phyloP scores from a whole-genome alignment of 352 stramenopile species.

The Ophiocytium majus region DNA sequence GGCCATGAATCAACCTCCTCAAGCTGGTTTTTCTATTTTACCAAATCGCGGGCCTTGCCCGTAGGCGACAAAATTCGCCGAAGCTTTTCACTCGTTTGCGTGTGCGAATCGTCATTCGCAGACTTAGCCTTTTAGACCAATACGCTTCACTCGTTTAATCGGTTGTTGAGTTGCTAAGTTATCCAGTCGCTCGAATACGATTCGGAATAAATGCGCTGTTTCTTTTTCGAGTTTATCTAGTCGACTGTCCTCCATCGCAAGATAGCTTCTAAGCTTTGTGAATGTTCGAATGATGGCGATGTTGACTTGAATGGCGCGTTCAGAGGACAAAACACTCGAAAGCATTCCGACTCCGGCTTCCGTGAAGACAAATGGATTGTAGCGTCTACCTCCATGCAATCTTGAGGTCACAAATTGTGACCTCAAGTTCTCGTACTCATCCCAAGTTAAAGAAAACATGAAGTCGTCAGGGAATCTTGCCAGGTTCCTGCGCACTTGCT shows the following conservation, averaged over 20 bases:
- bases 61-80: too few species aligned
- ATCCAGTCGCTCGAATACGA: too few species aligned
- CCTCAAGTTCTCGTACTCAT: neutral
- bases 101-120: too few species aligned
- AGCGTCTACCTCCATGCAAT: neutral
- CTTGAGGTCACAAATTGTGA: slow-evolving; percentile 17
- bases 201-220: neutral
- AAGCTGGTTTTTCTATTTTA: too few species aligned
- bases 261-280: neutral
- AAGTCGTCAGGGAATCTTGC: neutral
- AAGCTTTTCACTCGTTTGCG: too few species aligned
- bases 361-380: neutral
- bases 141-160: too few species aligned
- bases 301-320: neutral
- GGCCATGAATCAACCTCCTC: too few species aligned
- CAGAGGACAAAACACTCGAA: neutral
- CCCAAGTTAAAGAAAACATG: neutral
- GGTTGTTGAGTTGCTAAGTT: too few species aligned
- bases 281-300: neutral
- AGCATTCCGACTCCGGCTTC: neutral
- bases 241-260: neutral
- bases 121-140: too few species aligned
- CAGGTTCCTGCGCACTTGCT: neutral
- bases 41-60: too few species aligned
- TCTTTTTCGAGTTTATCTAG: neutral